Conservation (phyloP, 2,329 filamentous ascomycete genomes). For the Calycina marina region DNA sequence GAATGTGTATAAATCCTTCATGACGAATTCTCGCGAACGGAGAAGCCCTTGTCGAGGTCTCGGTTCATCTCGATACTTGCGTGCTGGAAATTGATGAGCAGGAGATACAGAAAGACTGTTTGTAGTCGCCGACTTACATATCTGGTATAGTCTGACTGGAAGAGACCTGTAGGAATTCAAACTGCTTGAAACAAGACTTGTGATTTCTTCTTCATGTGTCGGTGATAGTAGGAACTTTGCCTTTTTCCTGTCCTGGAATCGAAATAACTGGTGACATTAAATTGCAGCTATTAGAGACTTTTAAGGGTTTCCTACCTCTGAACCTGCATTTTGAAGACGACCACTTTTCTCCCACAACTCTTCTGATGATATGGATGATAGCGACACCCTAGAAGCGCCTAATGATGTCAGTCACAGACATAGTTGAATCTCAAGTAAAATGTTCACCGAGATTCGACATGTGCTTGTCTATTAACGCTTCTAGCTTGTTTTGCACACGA, state of each 20-base stretch:
- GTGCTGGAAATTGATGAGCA: slow-evolving; percentile 32
- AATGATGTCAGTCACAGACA: not conserved
- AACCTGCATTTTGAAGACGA: slow-evolving; percentile 54
- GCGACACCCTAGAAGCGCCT: slow-evolving; percentile 66
- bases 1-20: slow-evolving; percentile 98
- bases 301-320: slow-evolving; percentile 43
- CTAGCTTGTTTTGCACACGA: slow-evolving; percentile 78
- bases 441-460: slow-evolving; percentile 63
- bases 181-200: slow-evolving; percentile 56
- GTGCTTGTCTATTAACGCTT: slow-evolving; percentile 72
- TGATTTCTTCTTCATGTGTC: slow-evolving; percentile 96
- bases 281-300: slow-evolving; percentile 5
- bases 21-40: slow-evolving; percentile 79
- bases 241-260: slow-evolving; percentile 65
- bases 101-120: not conserved
- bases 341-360: slow-evolving; percentile 71
- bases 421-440: slow-evolving; percentile 1
- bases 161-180: slow-evolving; percentile 75
- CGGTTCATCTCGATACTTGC: slow-evolving; percentile 90
- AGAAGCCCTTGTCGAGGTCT: slow-evolving; percentile 79
- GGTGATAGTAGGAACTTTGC: slow-evolving; percentile 66
- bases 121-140: slow-evolving; percentile 39
- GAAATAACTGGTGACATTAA: slow-evolving; percentile 66
- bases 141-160: slow-evolving; percentile 80
- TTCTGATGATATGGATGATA: slow-evolving; percentile 78